Percentiles rank a stretch among this genome's conserved stretches.
These are phyloP conservation scores for Kalmanozyma brasiliensis DNA, from an alignment of 1,284 basidiomycete species.

Conservation along the genomic window DNA sequence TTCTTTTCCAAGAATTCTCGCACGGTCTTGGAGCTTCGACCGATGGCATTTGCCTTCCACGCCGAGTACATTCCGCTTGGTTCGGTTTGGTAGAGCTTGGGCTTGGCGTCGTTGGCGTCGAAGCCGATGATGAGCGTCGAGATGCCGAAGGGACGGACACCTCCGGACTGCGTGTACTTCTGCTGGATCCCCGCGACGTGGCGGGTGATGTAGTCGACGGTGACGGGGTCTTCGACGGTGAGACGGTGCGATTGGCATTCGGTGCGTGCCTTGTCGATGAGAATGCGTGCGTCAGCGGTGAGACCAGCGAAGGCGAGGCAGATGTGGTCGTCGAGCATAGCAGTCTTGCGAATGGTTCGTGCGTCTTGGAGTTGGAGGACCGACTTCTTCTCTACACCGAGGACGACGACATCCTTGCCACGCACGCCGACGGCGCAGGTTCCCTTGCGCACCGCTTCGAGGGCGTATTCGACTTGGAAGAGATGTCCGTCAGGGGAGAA, in stretches of 20 bases:
- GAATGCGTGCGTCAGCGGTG: constrained; percentile 94
- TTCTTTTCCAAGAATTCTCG: constrained; percentile 99
- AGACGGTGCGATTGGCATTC: constrained; percentile 98
- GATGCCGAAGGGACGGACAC: constrained; percentile 97
- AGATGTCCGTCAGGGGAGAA: constrained; percentile 94
- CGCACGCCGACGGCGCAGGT: constrained; percentile 98
- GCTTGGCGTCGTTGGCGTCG: constrained; percentile 88
- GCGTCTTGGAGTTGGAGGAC: constrained; percentile 97
- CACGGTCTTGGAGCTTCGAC: constrained; percentile 96
- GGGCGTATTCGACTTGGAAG: constrained; percentile 92
- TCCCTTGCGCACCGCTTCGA: constrained; percentile 95
- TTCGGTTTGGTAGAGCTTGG: constrained; percentile 94
- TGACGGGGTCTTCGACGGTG: constrained; percentile 97
- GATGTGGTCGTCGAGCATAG: constrained; percentile 97
- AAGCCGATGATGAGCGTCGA: constrained; percentile 97
- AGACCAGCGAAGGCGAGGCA: constrained; percentile 97
- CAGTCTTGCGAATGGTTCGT: constrained; percentile 95
- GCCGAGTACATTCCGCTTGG: constrained; percentile 95
- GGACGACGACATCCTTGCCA: constrained; percentile 91
- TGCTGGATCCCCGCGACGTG: constrained; percentile 98
- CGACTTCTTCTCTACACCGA: constrained; percentile 99
- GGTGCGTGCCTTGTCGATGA: constrained; percentile 96
- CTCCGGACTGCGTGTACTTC: constrained; percentile 98
- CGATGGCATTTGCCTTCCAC: constrained; percentile 99
- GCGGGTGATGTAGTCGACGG: constrained; percentile 97